A percentile compares a stretch with the other conserved stretches of the same genome.
Conservation (phyloP, 2,329 filamentous ascomycete genomes). For the Colletotrichum sp. region DNA sequence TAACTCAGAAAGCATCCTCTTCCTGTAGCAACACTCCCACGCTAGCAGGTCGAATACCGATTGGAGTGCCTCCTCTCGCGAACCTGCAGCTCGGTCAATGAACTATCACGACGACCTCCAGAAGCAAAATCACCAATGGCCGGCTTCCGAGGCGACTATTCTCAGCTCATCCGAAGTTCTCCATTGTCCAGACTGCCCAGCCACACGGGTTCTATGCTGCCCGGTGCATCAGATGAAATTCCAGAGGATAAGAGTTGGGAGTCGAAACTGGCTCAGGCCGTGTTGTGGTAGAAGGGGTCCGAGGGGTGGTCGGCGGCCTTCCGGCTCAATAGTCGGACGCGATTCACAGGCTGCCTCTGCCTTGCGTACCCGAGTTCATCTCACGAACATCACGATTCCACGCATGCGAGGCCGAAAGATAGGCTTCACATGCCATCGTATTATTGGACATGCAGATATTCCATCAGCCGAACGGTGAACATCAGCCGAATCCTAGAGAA, state of each 20-base stretch:
- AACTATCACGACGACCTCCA: not conserved
- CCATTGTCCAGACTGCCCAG: not conserved
- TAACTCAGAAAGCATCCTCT: not conserved
- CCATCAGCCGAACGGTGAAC: not conserved
- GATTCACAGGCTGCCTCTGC: not conserved
- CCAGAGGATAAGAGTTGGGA: not conserved
- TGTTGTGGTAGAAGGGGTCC: not conserved
- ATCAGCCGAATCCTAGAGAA: not conserved
- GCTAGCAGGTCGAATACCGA: not conserved
- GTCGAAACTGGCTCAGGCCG: conserved; percentile 11
- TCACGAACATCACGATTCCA: not conserved
- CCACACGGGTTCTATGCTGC: not conserved
- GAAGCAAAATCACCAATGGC: not conserved
- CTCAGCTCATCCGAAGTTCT: not conserved
- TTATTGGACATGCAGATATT: not conserved
- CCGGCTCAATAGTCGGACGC: not conserved
- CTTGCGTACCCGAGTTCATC: conserved; percentile 1
- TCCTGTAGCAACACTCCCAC: not conserved
- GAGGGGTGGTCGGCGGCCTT: not conserved
- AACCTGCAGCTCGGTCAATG: not conserved
- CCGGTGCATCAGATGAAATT: conserved; percentile 5
- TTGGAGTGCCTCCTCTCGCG: not conserved
- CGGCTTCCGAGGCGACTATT: not conserved
- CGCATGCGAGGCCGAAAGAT: not conserved
- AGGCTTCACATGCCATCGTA: conserved; percentile 7